Evolutionary conservation across 257 asterid genomes (phyloP).

Genomic region (Penstemon davidsonii): DNA sequence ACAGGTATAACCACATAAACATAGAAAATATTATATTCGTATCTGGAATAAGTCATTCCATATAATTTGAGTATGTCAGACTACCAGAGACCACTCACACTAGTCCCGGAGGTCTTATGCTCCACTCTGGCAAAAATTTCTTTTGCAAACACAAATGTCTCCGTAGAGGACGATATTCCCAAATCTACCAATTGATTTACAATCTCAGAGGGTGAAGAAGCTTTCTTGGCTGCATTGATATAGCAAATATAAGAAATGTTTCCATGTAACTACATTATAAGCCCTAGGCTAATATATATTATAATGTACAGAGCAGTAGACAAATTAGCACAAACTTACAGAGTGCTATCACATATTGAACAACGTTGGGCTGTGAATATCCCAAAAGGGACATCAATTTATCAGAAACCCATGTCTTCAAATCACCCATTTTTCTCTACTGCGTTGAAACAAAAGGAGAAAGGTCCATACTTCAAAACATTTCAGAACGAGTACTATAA

Average conservation of each 20-base stretch:
- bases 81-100: constrained; percentile 45
- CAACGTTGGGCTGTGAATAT: constrained; percentile 67
- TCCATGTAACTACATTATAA: background rate
- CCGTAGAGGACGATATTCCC: constrained; percentile 64
- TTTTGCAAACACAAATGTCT: constrained; percentile 61
- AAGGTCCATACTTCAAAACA: background rate
- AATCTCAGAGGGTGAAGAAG: constrained; percentile 82
- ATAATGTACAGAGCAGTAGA: background rate
- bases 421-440: constrained; percentile 54
- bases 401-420: constrained; percentile 84
- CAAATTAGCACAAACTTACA: constrained; percentile 38
- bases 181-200: constrained; percentile 53
- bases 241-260: constrained; percentile 3
- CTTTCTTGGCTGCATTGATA: constrained; percentile 66
- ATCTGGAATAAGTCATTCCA: constrained; percentile 15
- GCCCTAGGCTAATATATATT: background rate
- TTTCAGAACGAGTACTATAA: constrained; percentile 10
- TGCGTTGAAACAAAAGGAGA: background rate
- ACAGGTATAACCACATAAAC: constrained; percentile 8
- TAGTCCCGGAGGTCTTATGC: constrained; percentile 69
- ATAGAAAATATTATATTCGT: background rate
- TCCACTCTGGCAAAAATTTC: constrained; percentile 78
- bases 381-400: constrained; percentile 71
- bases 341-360: constrained; percentile 60
- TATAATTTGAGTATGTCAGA: constrained; percentile 14